Base-by-base conservation (phyloP, 2,329 filamentous ascomycete genomes). In the Salinomyces thailandicus region DNA sequence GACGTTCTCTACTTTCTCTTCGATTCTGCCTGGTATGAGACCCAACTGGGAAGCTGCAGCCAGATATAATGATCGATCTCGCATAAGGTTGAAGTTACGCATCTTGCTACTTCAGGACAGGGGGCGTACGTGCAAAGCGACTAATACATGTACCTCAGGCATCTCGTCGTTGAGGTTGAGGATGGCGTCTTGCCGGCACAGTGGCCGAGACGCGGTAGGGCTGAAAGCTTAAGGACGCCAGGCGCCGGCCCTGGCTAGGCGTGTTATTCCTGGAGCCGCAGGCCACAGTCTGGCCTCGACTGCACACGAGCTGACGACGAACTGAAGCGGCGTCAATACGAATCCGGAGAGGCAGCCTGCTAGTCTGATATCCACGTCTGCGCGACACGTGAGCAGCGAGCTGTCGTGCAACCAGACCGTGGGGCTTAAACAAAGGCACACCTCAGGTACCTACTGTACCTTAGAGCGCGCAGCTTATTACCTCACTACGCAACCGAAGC, bases 161-260 rank as follows among this genome's bases (percentile, higher is more conserved):
- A n/a, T n/a, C n/a, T n/a, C n/a, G n/a, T n/a, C n/a, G n/a, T n/a
- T n/a, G n/a, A n/a, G n/a, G n/a, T n/a, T n/a, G n/a, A n/a, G n/a
- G n/a, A n/a, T n/a, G n/a, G n/a, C n/a, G n/a, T n/a, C n/a, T n/a
- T n/a, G n/a, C n/a, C n/a, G n/a, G n/a, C n/a, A n/a, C n/a, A 24
- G 20, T 7, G 20, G 27, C 27, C 27, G 27, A 30, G 27, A 30
- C 11, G 27, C 14, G 27, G 27, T 30, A 30, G 27, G 27, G 27
- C 27, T n/a, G 14, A 30, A 16, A 15, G 27, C 14, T n/a, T 30
- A 12, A 8, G 11, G 27, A 8, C 11, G 27, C 27, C 8, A 8
- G 27, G 11, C 27, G 27, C 11, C 15, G 8, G 27, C 8, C 27
- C 8, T 9, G 11, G 11, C 11, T n/a, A 6, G 27, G 27, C 6